phyloP scores from a whole-genome alignment of 1,284 basidiomycete species.

The Ceratobasidium sp. region DNA sequence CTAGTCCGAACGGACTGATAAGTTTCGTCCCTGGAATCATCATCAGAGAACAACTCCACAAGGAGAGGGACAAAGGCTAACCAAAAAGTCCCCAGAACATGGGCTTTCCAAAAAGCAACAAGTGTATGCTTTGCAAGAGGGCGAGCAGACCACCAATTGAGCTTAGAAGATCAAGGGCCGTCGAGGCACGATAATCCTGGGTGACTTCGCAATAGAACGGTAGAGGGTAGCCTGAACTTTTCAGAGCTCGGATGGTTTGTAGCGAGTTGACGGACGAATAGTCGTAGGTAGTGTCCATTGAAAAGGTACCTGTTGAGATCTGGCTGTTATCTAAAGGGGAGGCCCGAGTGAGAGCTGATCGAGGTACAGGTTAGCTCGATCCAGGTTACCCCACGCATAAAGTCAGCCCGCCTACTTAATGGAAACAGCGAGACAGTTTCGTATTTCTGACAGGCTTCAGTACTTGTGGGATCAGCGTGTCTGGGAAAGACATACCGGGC shows the following conservation, averaged over 20 bases:
- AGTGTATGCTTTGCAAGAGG: slow-evolving; percentile 7
- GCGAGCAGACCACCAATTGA: slow-evolving; percentile 22
- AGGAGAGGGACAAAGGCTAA: not conserved
- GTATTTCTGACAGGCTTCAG: not conserved
- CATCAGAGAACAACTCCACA: too few relatives aligned
- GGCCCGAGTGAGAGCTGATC: not conserved
- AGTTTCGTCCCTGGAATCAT: slow-evolving; percentile 4
- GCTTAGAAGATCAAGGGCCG: not conserved
- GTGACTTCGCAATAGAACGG: not conserved
- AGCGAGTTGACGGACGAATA: not conserved
- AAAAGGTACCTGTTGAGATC: not conserved
- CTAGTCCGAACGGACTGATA: not conserved
- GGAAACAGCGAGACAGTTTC: too few relatives aligned
- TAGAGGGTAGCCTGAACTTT: not conserved
- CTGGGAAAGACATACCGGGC: slow-evolving; percentile 10
- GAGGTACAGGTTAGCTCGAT: not conserved
- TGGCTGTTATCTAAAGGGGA: not conserved
- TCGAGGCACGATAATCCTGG: not conserved
- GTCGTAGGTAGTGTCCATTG: not conserved
- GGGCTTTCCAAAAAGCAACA: slow-evolving; percentile 4
- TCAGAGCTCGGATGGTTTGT: not conserved
- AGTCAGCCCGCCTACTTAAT: too few relatives aligned
- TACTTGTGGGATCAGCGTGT: not conserved
- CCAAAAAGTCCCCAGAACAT: slow-evolving; percentile 26
- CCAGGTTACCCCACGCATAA: too few relatives aligned